Evolutionary conservation across 176 grass and related monocot genomes (phyloP), one percentile per base, ranked within the genome.

Genomic region (Leersia perrieri): DNA sequence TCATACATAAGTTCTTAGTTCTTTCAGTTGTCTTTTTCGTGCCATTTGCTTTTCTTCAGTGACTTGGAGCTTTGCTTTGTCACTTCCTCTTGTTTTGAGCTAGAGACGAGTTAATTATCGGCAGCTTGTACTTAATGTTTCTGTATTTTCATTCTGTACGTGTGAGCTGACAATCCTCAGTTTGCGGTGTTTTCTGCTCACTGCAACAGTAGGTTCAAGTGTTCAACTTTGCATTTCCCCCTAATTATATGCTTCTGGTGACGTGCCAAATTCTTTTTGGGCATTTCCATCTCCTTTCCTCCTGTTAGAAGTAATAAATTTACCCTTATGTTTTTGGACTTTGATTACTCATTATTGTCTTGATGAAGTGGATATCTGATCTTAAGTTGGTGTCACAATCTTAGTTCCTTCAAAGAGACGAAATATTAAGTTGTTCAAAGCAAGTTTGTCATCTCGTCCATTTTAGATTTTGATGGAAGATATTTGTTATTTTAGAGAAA

Each of bases 361-460:
- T 53, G 3, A 55, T 41, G 49, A 51, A 85, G 57, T 14, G 33
- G 72, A 60, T 79, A 66, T 53, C 66, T 40, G 32, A 65, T 76
- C 72, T 77, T 75, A 65, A 63, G 70, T n/a, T 66, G 57, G 53
- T 61, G 83, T 89, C 78, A 22, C 77, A 47, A 78, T 77, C 82
- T 49, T 67, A 65, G 44, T 81, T 72, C 78, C 88, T 85, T 89
- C 88, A 60, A 67, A 82, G 55, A 38, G 72, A 89, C 82, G 66
- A 47, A 78, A 77, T 71, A 57, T 9, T 29, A n/a, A 25, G 66
- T 44, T 45, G 64, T 29, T 61, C 41, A 55, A 78, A 35, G 5
- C 68, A 90, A 87, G n/a, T 51, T 25, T 79, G 84, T 34, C 79
- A 79, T 77, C 38, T 83, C 69, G 34, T 42, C 38, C 60, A 78